Evolutionary conservation across 106 monocot genomes (phyloP), one percentile per base, ranked within the genome.

Genomic region (Allium fistulosum): DNA sequence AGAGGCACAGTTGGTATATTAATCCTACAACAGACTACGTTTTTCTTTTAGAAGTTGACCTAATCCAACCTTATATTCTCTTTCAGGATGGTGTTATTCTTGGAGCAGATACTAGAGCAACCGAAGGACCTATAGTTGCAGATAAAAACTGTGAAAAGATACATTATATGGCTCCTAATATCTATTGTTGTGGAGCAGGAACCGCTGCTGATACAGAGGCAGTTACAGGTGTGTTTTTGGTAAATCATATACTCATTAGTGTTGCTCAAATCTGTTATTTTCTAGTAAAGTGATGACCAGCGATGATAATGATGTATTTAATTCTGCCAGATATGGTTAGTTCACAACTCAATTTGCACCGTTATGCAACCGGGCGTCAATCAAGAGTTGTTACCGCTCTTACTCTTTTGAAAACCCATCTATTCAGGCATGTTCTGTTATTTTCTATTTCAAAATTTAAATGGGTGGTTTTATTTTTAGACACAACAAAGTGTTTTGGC

Each of bases 141-240:
- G 99, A 99, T 71, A 99, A 99, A 76, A 93, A 99, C 67, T 99
- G 99, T 72, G 99, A 99, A 69, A 99, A 93, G 57, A 99, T 99
- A 49, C 99, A 99, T 62, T 99, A 80, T 72, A 99, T 99, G 93
- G 90, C 99, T 51, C 99, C 93, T 60, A 99, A 99, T 58, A 99
- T 99, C 52, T 99, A 93, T 62, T 99, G 93, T 46, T 99, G 99
- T 78, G 99, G 99, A 75, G 99, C 93, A 62, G 99, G 99, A 68
- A 93, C 99, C 73, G 90, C 99, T 80, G 99, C 99, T 46, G 99
- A 99, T 61, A 99, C 99, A 7, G 99, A 99, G 74, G 93, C 92
- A 10, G 99, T 99, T 50, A 99, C 93, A 58, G 99, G 93, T 87
- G 71, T 53, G 46, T 17, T 69, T 51, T 51, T 55, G 51, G 37